phyloP scores from a whole-genome alignment of 768 basidiomycete genomes.

The Lyophyllum semitale region DNA sequence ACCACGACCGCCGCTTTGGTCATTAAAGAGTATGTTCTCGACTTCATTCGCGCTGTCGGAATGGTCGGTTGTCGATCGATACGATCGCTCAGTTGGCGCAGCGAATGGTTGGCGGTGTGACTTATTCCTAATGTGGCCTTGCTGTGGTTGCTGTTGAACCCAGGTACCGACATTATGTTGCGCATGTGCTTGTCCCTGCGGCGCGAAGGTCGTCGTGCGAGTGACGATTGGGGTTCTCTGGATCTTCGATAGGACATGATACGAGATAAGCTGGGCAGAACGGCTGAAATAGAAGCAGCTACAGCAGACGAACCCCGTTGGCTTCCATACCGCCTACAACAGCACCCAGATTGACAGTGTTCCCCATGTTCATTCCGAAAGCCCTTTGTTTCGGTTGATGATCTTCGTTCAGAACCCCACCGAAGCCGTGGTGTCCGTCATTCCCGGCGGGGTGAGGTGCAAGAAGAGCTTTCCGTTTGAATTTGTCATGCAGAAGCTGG shows the following conservation, averaged over 20 bases:
- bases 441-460: conserved; percentile 34
- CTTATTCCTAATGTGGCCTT: conserved; percentile 30
- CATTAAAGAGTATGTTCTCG: conserved; percentile 59
- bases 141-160: conserved; percentile 33
- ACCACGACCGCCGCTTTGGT: conserved; percentile 17
- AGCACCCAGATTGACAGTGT: conserved; percentile 48
- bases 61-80: conserved; percentile 53
- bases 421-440: conserved; percentile 17
- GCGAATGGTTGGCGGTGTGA: conserved; percentile 54
- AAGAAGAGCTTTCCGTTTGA: conserved; percentile 80
- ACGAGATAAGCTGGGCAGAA: neutral
- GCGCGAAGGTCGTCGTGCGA: conserved; percentile 40
- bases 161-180: conserved; percentile 20
- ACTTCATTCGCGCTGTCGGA: conserved; percentile 75
- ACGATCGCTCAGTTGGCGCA: conserved; percentile 38
- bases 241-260: conserved; percentile 41
- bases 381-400: conserved; percentile 9
- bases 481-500: conserved; percentile 77
- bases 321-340: conserved; percentile 70
- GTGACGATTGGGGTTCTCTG: conserved; percentile 69
- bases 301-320: conserved; percentile 52
- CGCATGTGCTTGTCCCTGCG: conserved; percentile 20
- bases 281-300: neutral
- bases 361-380: conserved; percentile 16
- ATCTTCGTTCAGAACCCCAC: conserved; percentile 8